Evolutionary conservation across 768 basidiomycete genomes (phyloP), one percentile per base, ranked within the genome.

Genomic region (Inosperma sp.): DNA sequence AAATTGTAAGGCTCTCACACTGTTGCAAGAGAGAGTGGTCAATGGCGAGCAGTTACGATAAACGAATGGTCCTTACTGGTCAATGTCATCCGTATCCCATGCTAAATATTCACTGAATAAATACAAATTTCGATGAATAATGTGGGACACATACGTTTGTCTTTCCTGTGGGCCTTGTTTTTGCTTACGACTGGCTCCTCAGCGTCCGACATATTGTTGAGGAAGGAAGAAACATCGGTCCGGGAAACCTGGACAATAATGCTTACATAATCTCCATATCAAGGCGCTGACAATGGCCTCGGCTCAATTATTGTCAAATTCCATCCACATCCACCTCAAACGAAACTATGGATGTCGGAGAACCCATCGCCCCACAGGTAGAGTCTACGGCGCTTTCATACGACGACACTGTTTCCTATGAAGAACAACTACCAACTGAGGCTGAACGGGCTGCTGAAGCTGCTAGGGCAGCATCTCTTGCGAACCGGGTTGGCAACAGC

Each of bases 31-130:
- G 6, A 34, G 31, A 10, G 13, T 23, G 21, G 30, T 37, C 31
- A 49, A 33, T 33, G 41, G 16, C 31, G 10, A 35, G 29, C 44
- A 43, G 30, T 27, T 19, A 10, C 25, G 23, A n/a, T 37, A 37
- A 17, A 1, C 26, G 36, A 35, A 40, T 33, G 33, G 26, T 25
- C 55, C 93, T 83, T 66, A 95, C 93, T 96, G 94, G 77, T 97
- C 90, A 69, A 97, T 93, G 60, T 96, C 95, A 67, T 97, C 94
- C 36, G 94, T 97, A 64, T 98, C 95, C 95, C 95, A 98, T 63
- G 94, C 95, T 97, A 57, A 49, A 58, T 46, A 61, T 46, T 26
- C 49, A 42, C 55, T 65, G 43, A 52, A 30, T 55, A 21, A 13
- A 26, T 2, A 49, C 58, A 37, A 33, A 42, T 3, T 12, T 4